Base-by-base conservation (phyloP, 768 basidiomycete species). In the Leccinum broughii region DNA sequence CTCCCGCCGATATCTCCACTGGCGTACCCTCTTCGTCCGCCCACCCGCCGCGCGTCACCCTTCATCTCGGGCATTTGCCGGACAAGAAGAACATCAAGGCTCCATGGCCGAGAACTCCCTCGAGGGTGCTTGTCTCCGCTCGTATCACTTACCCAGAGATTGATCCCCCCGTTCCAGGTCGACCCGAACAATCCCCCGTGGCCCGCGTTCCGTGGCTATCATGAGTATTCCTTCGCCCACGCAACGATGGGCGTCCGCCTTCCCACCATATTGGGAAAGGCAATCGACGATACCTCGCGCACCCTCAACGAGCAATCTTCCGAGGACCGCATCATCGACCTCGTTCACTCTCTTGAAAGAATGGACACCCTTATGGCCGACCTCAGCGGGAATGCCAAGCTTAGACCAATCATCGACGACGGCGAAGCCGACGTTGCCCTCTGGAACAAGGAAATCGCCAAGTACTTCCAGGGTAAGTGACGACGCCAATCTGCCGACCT, bases 361-460 rank as follows among this genome's bases (percentile, higher is more conserved):
- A 93, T 97, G 92, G 91, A 92, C 59, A 81, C 83, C 22, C 84
- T 98, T 64, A 95, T 95, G 92, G 81, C 79, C 11, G 93, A 96
- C 70, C 78, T 96, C 59, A 91, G 90, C 68, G 85, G 83, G 0
- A 93, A 94, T 68, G 85, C 86, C 11, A 92, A 92, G 71, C 80
- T 96, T 11, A 79, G 95, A 13, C 92, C 92, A 34, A 92, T 97
- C 68, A 76, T 92, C 34, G 95, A 97, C 72, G 95, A 97, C 68
- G 86, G 83, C 55, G 95, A 95, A 70, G 94, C 86, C 9, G 95
- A 97, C 63, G 90, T 98, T 32, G 88, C 93, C 6, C 81, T 97
- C 8, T 98, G 95, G 95, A 98, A 98, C 77, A 96, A 97, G 72
- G 93, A 94, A 73, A 95, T 96, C 51, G 93, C 93, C 48, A 93